A percentile compares a stretch with the other conserved stretches of the same genome.
phyloP scores from a whole-genome alignment of 2,329 filamentous ascomycete genomes.

The Paracoccidioides brasiliensis region DNA sequence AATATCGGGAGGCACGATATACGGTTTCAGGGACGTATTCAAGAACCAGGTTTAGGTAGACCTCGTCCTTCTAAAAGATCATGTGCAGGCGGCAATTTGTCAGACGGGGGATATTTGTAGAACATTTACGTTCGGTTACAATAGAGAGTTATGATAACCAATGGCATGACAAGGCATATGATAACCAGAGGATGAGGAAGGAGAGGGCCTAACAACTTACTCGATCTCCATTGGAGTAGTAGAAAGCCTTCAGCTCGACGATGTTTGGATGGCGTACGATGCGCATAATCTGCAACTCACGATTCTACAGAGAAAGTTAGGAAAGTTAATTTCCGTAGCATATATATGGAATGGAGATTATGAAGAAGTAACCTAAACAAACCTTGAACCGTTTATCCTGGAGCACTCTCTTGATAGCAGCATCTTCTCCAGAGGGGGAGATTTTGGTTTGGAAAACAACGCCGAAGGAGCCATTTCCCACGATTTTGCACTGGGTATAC shows the following conservation, averaged over 20 bases:
- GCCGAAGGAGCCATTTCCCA: constrained; percentile 96
- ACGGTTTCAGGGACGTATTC: constrained; percentile 98
- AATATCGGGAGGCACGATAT: constrained; percentile 93
- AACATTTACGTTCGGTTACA: neutral
- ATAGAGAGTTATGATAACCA: neutral
- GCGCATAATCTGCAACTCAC: constrained; percentile 98
- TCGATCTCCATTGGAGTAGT: constrained; percentile 97
- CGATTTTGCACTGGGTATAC: constrained; percentile 99
- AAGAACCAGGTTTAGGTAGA: constrained; percentile 95
- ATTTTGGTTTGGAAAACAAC: constrained; percentile 99
- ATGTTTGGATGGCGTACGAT: constrained; percentile 99
- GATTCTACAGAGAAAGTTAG: constrained; percentile 53
- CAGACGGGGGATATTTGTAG: neutral
- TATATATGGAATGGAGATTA: neutral
- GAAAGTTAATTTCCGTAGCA: neutral
- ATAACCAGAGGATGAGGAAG: constrained; percentile 4
- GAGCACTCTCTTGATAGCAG: constrained; percentile 95
- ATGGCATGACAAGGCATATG: neutral
- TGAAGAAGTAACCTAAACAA: constrained; percentile 11
- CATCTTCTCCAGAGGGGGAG: constrained; percentile 93
- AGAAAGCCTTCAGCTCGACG: constrained; percentile 97
- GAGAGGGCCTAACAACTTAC: constrained; percentile 41
- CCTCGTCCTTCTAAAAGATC: constrained; percentile 70
- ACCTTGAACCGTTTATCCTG: constrained; percentile 99
- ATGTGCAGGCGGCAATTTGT: neutral